Evolutionary conservation across 352 stramenopile species (phyloP).

Genomic region (Phytopythium litorale): DNA sequence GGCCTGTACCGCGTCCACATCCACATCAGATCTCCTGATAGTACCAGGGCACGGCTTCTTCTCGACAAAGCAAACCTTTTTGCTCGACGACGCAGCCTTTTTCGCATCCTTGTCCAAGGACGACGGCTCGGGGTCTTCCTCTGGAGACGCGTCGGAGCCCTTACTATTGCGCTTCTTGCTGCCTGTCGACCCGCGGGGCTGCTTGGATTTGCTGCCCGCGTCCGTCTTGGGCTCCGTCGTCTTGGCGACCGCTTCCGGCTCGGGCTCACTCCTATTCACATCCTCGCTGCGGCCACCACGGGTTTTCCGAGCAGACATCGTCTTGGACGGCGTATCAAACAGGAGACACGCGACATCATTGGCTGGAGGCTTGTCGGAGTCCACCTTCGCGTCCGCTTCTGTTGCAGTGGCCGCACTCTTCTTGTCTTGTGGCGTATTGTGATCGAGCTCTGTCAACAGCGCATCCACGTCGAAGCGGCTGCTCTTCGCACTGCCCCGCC

Average conservation of each 20-base stretch:
- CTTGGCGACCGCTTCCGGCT: conserved; percentile 12
- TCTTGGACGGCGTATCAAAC: conserved; percentile 53
- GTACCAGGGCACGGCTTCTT: neutral
- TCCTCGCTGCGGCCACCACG: too few species aligned
- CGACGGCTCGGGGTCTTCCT: neutral
- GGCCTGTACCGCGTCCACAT: neutral
- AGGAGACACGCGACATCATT: conserved; percentile 34
- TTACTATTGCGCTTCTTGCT: neutral
- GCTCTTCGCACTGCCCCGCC: conserved; percentile 7
- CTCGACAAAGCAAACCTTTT: neutral
- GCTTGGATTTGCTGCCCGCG: neutral
- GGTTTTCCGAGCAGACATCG: conserved; percentile 12
- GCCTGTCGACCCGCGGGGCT: neutral
- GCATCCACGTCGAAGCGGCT: conserved; percentile 52
- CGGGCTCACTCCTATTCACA: neutral
- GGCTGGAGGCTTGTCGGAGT: conserved; percentile 10
- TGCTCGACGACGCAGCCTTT: neutral
- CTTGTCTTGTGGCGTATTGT: conserved; percentile 37
- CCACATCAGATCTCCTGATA: neutral
- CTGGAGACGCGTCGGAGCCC: neutral
- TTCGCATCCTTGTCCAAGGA: neutral
- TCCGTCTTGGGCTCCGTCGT: conserved; percentile 6
- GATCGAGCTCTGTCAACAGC: conserved; percentile 55
- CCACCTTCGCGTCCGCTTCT: conserved; percentile 10
- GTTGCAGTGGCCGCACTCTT: conserved; percentile 12